Evolutionary conservation across 257 asterid species (phyloP).

Genomic region (Nicotiana otophora): DNA sequence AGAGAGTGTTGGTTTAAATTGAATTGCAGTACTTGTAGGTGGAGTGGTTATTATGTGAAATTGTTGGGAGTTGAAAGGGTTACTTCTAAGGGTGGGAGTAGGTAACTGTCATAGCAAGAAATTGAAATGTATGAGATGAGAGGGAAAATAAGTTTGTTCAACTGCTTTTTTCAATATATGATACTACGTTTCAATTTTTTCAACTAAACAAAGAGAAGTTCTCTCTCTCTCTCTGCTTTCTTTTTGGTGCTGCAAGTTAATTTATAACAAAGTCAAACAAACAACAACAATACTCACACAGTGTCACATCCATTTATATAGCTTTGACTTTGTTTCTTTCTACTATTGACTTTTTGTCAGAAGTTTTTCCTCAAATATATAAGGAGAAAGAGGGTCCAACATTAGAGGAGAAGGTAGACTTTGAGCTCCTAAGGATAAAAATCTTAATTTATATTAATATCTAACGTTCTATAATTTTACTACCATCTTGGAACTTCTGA

Average conservation of each 20-base stretch:
- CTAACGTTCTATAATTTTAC: background rate
- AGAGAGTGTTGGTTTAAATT: background rate
- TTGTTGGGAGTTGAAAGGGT: slow-evolving; percentile 24
- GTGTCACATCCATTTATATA: background rate
- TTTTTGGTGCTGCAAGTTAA: background rate
- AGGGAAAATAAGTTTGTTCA: slow-evolving; percentile 36
- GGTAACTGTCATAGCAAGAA: slow-evolving; percentile 26
- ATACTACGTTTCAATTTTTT: background rate
- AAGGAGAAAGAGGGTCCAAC: background rate
- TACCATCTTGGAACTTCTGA: background rate
- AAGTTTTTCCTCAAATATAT: background rate
- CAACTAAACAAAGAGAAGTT: background rate
- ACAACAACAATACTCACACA: background rate
- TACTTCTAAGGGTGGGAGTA: slow-evolving; percentile 11
- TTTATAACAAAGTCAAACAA: background rate
- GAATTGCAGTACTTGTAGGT: slow-evolving; percentile 3
- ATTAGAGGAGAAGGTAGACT: background rate
- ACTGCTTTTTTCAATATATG: slow-evolving; percentile 35
- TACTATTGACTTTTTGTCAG: background rate
- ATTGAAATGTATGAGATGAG: slow-evolving; percentile 2
- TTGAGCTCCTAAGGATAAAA: background rate
- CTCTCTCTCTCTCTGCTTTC: background rate
- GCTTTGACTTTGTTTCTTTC: background rate
- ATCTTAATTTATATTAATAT: background rate
- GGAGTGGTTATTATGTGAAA: slow-evolving; percentile 3